phyloP scores from a whole-genome alignment of 257 asterid species.

The Orobanche coerulescens region DNA sequence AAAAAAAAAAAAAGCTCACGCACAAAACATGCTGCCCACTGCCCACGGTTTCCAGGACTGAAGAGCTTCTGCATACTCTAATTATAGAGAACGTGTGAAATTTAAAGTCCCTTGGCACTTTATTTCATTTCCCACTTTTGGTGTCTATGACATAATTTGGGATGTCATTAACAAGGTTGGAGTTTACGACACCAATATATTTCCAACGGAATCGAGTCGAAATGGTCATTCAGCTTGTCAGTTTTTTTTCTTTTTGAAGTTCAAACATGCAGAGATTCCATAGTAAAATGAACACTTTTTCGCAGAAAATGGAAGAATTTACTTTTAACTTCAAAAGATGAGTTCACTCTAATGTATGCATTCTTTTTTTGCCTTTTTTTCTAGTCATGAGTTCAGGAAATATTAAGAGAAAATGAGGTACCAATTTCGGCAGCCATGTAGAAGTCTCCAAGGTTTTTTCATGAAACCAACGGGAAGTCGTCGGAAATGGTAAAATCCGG shows the following conservation, averaged over 20 bases:
- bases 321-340: neutral
- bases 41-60: too few species aligned
- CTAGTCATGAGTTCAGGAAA: neutral
- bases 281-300: neutral
- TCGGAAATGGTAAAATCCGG: constrained; percentile 30
- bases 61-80: too few species aligned
- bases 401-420: constrained; percentile 11
- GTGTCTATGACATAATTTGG: too few species aligned
- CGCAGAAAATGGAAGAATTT: constrained; percentile 4
- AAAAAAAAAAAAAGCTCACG: too few species aligned
- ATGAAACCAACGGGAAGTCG: constrained; percentile 25
- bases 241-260: neutral
- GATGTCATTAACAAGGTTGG: neutral
- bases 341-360: neutral
- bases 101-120: too few species aligned
- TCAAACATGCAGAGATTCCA: neutral
- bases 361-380: neutral
- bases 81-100: too few species aligned
- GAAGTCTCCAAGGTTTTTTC: constrained; percentile 26
- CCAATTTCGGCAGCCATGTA: constrained; percentile 28
- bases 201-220: neutral
- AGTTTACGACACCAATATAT: neutral
- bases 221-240: neutral
- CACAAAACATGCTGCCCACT: too few species aligned
- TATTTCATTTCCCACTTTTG: too few species aligned